These are phyloP conservation scores for Meyerozyma sp. DNA, from an alignment of 1,139 yeast genomes.

Conservation along the genomic window DNA sequence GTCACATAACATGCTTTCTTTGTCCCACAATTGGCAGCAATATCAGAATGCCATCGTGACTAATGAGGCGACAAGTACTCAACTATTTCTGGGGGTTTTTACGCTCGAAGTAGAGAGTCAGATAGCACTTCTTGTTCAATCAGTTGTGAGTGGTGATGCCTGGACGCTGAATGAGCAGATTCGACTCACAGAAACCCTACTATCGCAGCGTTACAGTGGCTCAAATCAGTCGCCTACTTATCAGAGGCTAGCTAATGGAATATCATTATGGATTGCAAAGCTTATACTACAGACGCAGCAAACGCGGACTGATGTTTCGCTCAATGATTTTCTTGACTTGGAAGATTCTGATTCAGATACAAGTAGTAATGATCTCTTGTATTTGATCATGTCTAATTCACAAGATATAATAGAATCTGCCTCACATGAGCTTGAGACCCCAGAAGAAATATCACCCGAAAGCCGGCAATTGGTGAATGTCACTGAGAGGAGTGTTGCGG, in stretches of 20 bases:
- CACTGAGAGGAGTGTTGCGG: constrained; percentile 20
- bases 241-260: not conserved
- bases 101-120: not conserved
- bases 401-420: not conserved
- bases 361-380: not conserved
- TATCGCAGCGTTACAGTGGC: not conserved
- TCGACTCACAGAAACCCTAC: not conserved
- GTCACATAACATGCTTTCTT: not conserved
- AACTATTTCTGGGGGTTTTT: not conserved
- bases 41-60: not conserved
- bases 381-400: not conserved
- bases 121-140: not conserved
- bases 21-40: not conserved
- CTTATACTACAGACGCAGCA: not conserved
- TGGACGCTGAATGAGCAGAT: not conserved
- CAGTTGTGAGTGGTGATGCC: not conserved
- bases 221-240: not conserved
- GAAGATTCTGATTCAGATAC: not conserved
- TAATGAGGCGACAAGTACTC: not conserved
- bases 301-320: not conserved
- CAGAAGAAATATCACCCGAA: not conserved
- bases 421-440: not conserved
- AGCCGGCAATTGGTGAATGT: constrained; percentile 1
- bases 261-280: not conserved
- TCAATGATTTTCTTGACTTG: not conserved